Conservation (phyloP, 169 alveolate genomes). For the Eimeria tenella region DNA sequence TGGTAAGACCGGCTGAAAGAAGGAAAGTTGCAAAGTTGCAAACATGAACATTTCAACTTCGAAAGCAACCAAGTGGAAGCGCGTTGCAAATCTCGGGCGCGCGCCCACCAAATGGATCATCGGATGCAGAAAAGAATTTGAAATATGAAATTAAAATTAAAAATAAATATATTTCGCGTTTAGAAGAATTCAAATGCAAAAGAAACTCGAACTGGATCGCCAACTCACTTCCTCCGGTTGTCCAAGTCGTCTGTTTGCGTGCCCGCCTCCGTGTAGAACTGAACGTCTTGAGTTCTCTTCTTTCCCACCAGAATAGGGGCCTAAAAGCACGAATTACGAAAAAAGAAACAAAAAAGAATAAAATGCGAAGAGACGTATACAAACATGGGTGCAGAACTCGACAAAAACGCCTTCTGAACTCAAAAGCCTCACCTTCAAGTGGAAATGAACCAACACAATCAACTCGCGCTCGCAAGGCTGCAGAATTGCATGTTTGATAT, state of each 20-base stretch:
- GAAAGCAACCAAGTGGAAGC: too few relatives aligned
- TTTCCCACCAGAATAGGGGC: conserved; percentile 97
- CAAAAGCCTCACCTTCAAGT: conserved; percentile 56
- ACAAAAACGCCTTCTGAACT: too few relatives aligned
- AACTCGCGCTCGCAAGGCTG: conserved; percentile 98
- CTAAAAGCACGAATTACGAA: conserved; percentile 59
- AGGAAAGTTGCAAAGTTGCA: background rate
- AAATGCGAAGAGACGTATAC: background rate
- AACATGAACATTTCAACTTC: too few relatives aligned
- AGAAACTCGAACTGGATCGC: background rate
- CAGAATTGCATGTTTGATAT: conserved; percentile 96
- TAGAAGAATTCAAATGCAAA: background rate
- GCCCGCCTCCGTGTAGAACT: conserved; percentile 98
- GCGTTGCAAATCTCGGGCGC: too few relatives aligned
- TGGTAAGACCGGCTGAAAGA: conserved; percentile 85
- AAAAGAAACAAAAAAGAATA: background rate
- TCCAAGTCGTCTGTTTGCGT: conserved; percentile 97
- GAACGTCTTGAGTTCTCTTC: conserved; percentile 96
- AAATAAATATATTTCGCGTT: background rate
- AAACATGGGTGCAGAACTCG: too few relatives aligned
- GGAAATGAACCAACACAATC: conserved; percentile 96
- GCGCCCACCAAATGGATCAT: too few relatives aligned
- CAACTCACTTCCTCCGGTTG: conserved; percentile 89
- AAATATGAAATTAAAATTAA: background rate
- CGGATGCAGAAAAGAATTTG: background rate